These are phyloP conservation scores for Rheum nobile DNA, from an alignment of 148 eudicot genomes.

Conservation along the genomic window DNA sequence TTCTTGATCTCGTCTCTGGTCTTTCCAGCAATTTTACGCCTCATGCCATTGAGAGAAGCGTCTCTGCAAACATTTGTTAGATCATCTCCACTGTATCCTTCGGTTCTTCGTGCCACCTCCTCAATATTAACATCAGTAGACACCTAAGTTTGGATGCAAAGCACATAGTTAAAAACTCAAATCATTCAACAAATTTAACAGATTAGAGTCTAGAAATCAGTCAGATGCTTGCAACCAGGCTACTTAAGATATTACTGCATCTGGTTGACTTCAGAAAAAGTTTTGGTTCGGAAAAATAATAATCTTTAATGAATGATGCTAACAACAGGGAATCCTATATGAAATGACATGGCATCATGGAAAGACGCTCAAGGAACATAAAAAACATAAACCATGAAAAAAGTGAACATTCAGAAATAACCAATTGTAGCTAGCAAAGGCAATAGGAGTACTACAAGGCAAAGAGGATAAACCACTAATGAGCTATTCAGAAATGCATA, in stretches of 20 bases:
- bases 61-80: constrained; percentile 90
- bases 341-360: background rate
- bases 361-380: background rate
- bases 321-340: background rate
- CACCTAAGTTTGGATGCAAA: constrained; percentile 30
- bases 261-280: background rate
- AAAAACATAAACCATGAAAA: background rate
- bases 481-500: background rate
- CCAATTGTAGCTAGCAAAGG: background rate
- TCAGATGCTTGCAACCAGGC: no score
- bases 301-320: background rate
- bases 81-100: constrained; percentile 99
- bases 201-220: background rate
- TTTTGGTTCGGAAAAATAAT: no score
- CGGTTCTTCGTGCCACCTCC: constrained; percentile 78
- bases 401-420: background rate
- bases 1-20: constrained; percentile 89
- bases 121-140: constrained; percentile 77
- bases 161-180: background rate
- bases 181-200: background rate
- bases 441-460: background rate
- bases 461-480: background rate
- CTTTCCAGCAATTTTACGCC: constrained; percentile 92
- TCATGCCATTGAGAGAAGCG: constrained; percentile 95
- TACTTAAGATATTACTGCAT: background rate